phyloP scores from a whole-genome alignment of 2,329 filamentous ascomycete species.

The Apiospora pterosperma region DNA sequence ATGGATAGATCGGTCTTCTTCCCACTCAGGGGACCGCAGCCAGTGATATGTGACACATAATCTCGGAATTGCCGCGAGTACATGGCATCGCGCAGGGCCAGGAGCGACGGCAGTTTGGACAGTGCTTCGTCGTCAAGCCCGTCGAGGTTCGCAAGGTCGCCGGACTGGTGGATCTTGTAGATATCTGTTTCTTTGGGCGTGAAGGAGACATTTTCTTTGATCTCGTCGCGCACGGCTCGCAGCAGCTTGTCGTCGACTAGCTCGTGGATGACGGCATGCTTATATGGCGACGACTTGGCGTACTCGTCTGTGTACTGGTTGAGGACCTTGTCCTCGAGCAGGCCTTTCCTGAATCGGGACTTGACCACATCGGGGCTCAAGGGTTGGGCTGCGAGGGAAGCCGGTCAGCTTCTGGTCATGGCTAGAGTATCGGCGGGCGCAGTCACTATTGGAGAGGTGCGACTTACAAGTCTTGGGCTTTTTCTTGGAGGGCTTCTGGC shows the following conservation, averaged over 20 bases:
- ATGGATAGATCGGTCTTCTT: constrained; percentile 99
- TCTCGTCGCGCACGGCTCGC: constrained; percentile 82
- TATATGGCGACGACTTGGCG: constrained; percentile 69
- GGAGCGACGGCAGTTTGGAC: constrained; percentile 81
- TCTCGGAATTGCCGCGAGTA: constrained; percentile 88
- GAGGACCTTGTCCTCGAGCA: constrained; percentile 60
- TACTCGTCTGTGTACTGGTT: constrained; percentile 60
- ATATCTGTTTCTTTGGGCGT: constrained; percentile 99
- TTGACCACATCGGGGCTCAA: constrained; percentile 47
- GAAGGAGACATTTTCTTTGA: constrained; percentile 87
- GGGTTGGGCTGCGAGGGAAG: constrained; percentile 30
- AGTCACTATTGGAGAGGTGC: neutral
- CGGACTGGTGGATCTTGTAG: constrained; percentile 98
- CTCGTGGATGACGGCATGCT: constrained; percentile 83
- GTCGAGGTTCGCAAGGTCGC: constrained; percentile 94
- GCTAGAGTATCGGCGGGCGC: neutral
- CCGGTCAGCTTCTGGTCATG: neutral
- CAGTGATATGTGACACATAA: constrained; percentile 84
- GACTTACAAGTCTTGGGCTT: constrained; percentile 43
- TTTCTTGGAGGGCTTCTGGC: constrained; percentile 47
- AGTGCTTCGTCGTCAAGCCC: constrained; percentile 85
- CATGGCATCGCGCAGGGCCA: constrained; percentile 86
- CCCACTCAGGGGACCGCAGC: constrained; percentile 82
- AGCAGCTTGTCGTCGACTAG: constrained; percentile 80
- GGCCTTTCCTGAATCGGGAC: constrained; percentile 60